A percentile compares a stretch with the other conserved stretches of the same genome.
Conservation (phyloP, 1,139 yeast genomes). For the Geotrichum phurueaensis region DNA sequence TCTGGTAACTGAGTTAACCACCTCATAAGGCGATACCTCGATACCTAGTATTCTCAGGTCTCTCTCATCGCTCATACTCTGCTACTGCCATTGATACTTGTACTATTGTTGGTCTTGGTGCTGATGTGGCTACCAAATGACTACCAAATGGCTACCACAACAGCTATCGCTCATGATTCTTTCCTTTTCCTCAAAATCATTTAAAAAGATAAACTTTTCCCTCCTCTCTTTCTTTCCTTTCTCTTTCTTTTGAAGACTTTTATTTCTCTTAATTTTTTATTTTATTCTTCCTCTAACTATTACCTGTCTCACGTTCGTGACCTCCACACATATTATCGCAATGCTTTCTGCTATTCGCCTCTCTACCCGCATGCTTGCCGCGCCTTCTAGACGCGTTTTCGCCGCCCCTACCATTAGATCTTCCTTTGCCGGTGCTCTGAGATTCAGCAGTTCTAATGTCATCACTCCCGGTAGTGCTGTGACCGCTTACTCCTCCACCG, state of each 20-base stretch:
- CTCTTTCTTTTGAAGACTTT: constrained; percentile 7
- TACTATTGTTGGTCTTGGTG: no score
- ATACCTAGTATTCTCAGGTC: no score
- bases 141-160: background rate
- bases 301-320: background rate
- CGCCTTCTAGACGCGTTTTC: background rate
- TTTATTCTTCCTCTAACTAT: constrained; percentile 15
- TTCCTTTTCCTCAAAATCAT: background rate
- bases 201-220: constrained; percentile 3
- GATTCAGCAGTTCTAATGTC: constrained; percentile 36
- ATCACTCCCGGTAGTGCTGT: constrained; percentile 50
- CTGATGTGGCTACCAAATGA: no score
- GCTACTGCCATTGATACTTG: no score
- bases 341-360: constrained; percentile 16
- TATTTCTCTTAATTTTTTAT: constrained; percentile 12
- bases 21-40: no score
- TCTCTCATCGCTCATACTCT: no score
- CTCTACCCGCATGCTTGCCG: background rate
- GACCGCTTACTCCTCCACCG: constrained; percentile 42
- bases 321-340: background rate
- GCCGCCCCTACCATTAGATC: background rate
- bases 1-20: no score
- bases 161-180: background rate
- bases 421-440: constrained; percentile 1
- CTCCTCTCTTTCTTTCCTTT: constrained; percentile 12